Percentiles rank a stretch among this genome's conserved stretches.
These are phyloP conservation scores for Trichosporon ovoides DNA, from an alignment of 1,284 basidiomycete species.

Conservation along the genomic window DNA sequence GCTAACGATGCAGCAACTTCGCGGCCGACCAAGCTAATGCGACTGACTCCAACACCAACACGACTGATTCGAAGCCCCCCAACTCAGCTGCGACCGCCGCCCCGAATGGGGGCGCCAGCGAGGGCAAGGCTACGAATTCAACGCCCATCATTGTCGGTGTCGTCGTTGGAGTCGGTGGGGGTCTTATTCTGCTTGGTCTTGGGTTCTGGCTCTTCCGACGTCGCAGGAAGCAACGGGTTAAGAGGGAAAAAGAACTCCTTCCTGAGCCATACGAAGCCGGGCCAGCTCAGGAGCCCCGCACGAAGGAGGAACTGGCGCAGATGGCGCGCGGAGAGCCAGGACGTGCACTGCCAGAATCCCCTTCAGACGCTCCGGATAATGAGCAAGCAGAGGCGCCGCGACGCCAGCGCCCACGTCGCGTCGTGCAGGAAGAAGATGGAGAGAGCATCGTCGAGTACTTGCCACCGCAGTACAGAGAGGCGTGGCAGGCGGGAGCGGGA, in stretches of 20 bases:
- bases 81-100: too few species aligned
- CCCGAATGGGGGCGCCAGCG: too few species aligned
- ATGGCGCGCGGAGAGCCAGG: not conserved
- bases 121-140: too few species aligned
- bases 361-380: not conserved
- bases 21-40: too few species aligned
- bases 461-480: not conserved
- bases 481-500: not conserved
- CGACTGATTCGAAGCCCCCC: too few species aligned
- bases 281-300: too few species aligned
- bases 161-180: not conserved
- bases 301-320: too few species aligned
- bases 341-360: not conserved
- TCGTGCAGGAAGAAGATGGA: not conserved
- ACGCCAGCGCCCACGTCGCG: not conserved
- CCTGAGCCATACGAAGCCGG: not conserved
- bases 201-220: not conserved
- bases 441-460: not conserved
- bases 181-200: not conserved
- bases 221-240: not conserved
- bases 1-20: too few species aligned
- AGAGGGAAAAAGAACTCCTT: not conserved
- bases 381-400: not conserved
- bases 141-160: not conserved
- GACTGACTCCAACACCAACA: too few species aligned